These are phyloP conservation scores for Starmerella bombi DNA, from an alignment of 805 yeast species.

Conservation along the genomic window DNA sequence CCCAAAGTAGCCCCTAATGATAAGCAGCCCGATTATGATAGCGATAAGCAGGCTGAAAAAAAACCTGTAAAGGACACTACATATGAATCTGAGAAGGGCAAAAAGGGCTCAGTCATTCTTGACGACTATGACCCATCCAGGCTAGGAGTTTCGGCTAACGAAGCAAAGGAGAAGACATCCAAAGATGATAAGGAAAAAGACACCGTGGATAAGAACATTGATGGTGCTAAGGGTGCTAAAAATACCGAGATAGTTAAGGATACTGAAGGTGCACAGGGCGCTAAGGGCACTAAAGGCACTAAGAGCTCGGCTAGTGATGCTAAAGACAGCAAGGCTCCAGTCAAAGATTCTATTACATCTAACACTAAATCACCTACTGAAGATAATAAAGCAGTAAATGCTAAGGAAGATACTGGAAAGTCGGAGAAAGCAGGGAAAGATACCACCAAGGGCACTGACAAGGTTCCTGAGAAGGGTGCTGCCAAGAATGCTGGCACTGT, in stretches of 20 bases:
- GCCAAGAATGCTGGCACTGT: background rate
- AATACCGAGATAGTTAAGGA: background rate
- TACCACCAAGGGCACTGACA: background rate
- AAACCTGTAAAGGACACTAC: conserved; percentile 11
- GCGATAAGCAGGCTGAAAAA: background rate
- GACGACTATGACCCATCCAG: conserved; percentile 29
- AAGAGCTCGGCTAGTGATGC: too few relatives aligned
- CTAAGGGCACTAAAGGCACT: background rate
- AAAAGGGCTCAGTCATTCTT: conserved; percentile 25
- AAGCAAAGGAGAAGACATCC: conserved; percentile 11
- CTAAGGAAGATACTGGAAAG: too few relatives aligned
- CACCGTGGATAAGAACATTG: conserved; percentile 4
- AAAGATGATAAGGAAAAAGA: conserved; percentile 8
- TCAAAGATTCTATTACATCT: background rate
- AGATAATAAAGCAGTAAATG: background rate
- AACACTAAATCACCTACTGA: background rate
- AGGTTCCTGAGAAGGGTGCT: background rate
- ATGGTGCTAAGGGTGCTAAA: conserved; percentile 1
- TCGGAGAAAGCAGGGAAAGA: background rate
- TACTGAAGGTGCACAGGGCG: background rate
- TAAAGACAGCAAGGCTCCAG: background rate
- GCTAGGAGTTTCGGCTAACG: conserved; percentile 24
- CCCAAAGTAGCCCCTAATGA: conserved; percentile 21
- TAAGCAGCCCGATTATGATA: conserved; percentile 7
- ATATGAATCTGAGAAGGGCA: conserved; percentile 21